phyloP scores from a whole-genome alignment of 768 basidiomycete species.

The Termitomyces sp. region DNA sequence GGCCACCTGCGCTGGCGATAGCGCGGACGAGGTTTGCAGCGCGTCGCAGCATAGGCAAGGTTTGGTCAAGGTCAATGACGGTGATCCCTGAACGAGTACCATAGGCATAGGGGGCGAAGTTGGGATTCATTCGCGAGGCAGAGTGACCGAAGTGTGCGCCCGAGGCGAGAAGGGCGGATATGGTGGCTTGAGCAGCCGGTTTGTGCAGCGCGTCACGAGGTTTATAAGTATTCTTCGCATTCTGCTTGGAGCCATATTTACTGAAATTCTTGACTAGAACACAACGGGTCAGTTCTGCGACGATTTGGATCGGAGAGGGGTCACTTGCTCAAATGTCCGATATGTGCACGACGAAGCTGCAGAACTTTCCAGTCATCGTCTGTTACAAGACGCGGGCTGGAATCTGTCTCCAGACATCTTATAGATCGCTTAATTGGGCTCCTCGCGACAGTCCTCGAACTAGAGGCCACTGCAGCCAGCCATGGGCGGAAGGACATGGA shows the following conservation, averaged over 20 bases:
- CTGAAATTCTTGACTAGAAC: conserved; percentile 54
- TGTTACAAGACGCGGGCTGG: conserved; percentile 33
- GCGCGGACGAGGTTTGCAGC: conserved; percentile 85
- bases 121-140: conserved; percentile 77
- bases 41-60: conserved; percentile 84
- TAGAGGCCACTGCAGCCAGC: conserved; percentile 26
- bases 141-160: conserved; percentile 95
- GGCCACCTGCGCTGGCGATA: conserved; percentile 75
- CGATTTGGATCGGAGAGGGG: background rate
- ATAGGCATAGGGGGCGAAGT: conserved; percentile 89
- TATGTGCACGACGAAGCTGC: conserved; percentile 52
- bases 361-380: conserved; percentile 61
- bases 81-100: conserved; percentile 87
- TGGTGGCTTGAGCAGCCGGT: conserved; percentile 65
- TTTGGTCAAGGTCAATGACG: conserved; percentile 93
- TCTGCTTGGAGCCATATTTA: conserved; percentile 75
- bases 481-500: conserved; percentile 36
- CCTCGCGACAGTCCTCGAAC: conserved; percentile 16
- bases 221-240: conserved; percentile 60
- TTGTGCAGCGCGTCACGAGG: conserved; percentile 66
- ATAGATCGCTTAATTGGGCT: conserved; percentile 5
- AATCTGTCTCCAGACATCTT: conserved; percentile 22
- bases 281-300: conserved; percentile 3
- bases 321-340: conserved; percentile 48
- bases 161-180: conserved; percentile 87